A percentile compares a stretch with the other conserved stretches of the same genome.
These are phyloP conservation scores for Rhodosporidiobolus sp. DNA, from an alignment of 768 basidiomycete genomes.

Conservation along the genomic window DNA sequence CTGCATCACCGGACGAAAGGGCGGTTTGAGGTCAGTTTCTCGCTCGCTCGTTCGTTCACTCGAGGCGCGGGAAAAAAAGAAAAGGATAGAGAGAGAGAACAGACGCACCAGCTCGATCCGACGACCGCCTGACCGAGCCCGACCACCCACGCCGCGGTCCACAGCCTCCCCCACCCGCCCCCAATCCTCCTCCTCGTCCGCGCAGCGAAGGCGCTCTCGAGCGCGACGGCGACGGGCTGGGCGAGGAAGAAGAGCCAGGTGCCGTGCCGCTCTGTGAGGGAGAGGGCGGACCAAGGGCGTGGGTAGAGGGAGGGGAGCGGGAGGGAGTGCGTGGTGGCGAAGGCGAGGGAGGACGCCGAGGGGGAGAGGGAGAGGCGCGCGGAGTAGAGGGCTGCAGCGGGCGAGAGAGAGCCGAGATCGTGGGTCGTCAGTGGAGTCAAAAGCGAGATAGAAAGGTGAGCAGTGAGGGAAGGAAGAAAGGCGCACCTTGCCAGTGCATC, in stretches of 20 bases:
- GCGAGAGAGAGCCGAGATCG: background rate
- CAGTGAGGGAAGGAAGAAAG: background rate
- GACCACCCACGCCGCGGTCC: conserved; percentile 20
- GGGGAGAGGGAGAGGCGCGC: conserved; percentile 9
- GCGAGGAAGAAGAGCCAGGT: conserved; percentile 34
- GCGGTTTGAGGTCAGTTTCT: too few relatives aligned
- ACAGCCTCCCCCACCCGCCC: conserved; percentile 1
- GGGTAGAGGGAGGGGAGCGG: conserved; percentile 9
- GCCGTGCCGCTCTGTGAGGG: conserved; percentile 23
- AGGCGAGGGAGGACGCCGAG: background rate
- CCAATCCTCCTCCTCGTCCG: conserved; percentile 6
- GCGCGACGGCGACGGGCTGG: conserved; percentile 18
- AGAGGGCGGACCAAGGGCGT: background rate
- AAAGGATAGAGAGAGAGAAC: background rate
- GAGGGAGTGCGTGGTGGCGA: background rate
- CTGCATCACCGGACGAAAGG: too few relatives aligned
- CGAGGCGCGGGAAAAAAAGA: too few relatives aligned
- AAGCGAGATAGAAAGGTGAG: background rate
- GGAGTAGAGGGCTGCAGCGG: conserved; percentile 13
- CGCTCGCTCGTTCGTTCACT: background rate
- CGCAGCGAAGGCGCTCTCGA: conserved; percentile 4
- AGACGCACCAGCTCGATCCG: conserved; percentile 23
- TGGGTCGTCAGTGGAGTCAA: background rate
- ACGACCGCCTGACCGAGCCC: conserved; percentile 12
- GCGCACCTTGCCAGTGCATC: conserved; percentile 35